A percentile compares a stretch with the other conserved stretches of the same genome.
phyloP scores from a whole-genome alignment of 2,329 filamentous ascomycete species.

The Ophiocordyceps camponoti-rufipedis region DNA sequence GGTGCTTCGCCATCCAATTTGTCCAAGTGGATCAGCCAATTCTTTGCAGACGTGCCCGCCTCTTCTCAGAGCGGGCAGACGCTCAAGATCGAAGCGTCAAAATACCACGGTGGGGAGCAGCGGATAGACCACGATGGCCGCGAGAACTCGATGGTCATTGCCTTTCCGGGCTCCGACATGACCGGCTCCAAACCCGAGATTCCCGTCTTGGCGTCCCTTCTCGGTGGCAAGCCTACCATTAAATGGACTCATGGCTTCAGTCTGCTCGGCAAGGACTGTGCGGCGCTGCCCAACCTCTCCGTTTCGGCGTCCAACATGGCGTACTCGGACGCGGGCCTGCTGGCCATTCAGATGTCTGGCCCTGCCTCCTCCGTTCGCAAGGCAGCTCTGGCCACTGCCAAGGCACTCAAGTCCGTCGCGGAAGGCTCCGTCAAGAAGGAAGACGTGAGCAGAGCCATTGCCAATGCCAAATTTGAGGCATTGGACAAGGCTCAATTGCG shows the following conservation, averaged over 20 bases:
- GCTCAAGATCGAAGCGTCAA: conserved; percentile 46
- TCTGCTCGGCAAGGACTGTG: conserved; percentile 63
- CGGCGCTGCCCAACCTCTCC: conserved; percentile 44
- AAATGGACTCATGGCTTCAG: conserved; percentile 95
- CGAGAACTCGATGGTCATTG: conserved; percentile 75
- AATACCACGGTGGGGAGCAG: conserved; percentile 93
- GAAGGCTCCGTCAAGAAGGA: conserved; percentile 62
- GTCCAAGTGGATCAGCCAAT: conserved; percentile 79
- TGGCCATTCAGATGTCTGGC: conserved; percentile 68
- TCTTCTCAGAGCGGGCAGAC: conserved; percentile 29
- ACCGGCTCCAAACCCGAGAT: conserved; percentile 76
- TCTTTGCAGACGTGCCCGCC: conserved; percentile 59
- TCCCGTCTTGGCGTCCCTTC: conserved; percentile 69
- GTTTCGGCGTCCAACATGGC: conserved; percentile 60
- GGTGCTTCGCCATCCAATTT: conserved; percentile 62
- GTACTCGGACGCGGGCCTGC: conserved; percentile 88
- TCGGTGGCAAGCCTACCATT: conserved; percentile 78
- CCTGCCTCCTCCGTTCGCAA: conserved; percentile 52
- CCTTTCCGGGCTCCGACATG: conserved; percentile 78
- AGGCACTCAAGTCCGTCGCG: conserved; percentile 66
- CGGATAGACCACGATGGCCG: conserved; percentile 51
- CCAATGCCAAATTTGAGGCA: conserved; percentile 83
- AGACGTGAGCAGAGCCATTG: conserved; percentile 78
- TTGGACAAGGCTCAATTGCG: conserved; percentile 67
- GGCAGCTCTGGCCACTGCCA: conserved; percentile 59